phyloP scores from a whole-genome alignment of 73 alveolate genomes.

The Breviolum minutum region DNA sequence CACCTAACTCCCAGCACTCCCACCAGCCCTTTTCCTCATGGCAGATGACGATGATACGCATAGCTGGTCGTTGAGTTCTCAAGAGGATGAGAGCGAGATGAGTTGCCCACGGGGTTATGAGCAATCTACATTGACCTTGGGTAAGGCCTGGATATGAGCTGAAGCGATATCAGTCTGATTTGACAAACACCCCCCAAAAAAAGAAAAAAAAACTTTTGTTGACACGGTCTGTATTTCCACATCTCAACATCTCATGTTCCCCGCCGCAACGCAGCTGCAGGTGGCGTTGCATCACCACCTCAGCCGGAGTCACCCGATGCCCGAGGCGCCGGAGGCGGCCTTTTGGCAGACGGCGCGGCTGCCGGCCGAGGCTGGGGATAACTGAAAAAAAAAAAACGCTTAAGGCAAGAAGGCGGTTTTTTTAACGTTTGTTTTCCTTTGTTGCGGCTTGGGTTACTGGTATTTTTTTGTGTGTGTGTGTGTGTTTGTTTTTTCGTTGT shows the following conservation, averaged over 20 bases:
- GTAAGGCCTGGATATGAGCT: neutral
- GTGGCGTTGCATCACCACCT: slow-evolving; percentile 22
- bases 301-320: neutral
- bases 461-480: neutral
- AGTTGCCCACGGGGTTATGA: neutral
- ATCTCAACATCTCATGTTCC: no score
- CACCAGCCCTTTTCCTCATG: neutral
- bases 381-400: no score
- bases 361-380: neutral
- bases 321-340: neutral
- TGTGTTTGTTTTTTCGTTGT: neutral
- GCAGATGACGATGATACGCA: slow-evolving; percentile 43
- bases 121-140: neutral
- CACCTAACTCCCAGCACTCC: no score
- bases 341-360: slow-evolving; percentile 23
- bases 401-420: no score
- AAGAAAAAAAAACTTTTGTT: no score
- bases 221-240: no score
- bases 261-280: neutral
- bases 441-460: neutral
- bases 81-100: neutral
- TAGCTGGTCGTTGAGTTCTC: slow-evolving; percentile 12
- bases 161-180: no score
- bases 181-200: no score
- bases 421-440: neutral